Percentiles rank a stretch among this genome's conserved stretches.
phyloP scores from a whole-genome alignment of 768 basidiomycete genomes.

The Tricholoma furcatifolium region DNA sequence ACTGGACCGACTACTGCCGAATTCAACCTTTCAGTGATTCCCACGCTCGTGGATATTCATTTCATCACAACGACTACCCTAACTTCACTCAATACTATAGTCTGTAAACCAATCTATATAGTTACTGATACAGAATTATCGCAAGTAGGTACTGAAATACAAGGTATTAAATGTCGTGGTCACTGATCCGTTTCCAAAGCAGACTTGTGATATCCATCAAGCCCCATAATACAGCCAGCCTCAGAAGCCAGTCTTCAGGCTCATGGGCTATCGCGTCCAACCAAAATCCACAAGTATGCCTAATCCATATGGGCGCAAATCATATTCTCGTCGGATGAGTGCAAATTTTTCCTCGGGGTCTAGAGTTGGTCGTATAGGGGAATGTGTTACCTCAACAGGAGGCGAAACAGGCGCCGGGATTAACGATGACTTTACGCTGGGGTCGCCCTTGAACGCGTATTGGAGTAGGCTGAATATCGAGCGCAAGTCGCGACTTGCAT shows the following conservation, averaged over 20 bases:
- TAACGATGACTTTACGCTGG: background rate
- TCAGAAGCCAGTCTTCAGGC: background rate
- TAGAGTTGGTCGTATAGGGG: constrained; percentile 8
- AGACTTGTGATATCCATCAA: constrained; percentile 2
- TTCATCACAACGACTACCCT: background rate
- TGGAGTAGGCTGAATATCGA: constrained; percentile 17
- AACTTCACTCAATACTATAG: background rate
- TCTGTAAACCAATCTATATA: background rate
- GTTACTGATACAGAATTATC: constrained; percentile 14
- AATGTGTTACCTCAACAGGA: constrained; percentile 9
- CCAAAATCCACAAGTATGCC: constrained; percentile 73
- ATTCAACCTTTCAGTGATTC: constrained; percentile 17
- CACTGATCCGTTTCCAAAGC: constrained; percentile 13
- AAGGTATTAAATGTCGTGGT: constrained; percentile 17
- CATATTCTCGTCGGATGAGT: constrained; percentile 54
- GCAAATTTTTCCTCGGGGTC: constrained; percentile 20
- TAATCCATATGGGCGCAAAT: constrained; percentile 71
- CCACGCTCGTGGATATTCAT: constrained; percentile 15
- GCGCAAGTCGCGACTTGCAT: constrained; percentile 13
- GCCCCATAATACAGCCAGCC: constrained; percentile 2
- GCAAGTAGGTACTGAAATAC: constrained; percentile 13
- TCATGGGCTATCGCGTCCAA: constrained; percentile 43
- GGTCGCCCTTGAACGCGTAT: constrained; percentile 7
- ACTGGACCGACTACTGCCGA: constrained; percentile 20
- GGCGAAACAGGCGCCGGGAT: constrained; percentile 4